Conservation (phyloP, 148 eudicot species). For the Heliosperma pusillum region DNA sequence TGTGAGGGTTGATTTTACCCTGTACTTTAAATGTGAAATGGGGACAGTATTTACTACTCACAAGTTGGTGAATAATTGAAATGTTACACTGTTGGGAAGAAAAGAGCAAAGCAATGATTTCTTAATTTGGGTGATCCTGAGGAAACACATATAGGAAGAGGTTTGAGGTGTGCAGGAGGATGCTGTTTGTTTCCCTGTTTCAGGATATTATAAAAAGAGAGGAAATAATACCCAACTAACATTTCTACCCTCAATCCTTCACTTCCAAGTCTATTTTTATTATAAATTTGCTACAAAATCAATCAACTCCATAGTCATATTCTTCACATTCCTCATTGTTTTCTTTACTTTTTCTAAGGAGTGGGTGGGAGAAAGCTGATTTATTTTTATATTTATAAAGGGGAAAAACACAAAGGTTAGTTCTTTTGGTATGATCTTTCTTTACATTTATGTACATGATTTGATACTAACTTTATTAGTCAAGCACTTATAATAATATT, state of each 20-base stretch:
- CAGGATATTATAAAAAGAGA: neutral
- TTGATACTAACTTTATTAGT: slow-evolving; percentile 27
- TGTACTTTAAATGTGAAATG: neutral
- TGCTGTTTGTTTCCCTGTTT: neutral
- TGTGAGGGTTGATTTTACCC: slow-evolving; percentile 3
- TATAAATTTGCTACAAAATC: slow-evolving; percentile 32
- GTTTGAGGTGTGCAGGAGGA: neutral
- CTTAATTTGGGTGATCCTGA: slow-evolving; percentile 50
- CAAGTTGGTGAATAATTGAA: slow-evolving; percentile 21
- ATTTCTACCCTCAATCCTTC: slow-evolving; percentile 16
- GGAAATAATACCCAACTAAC: no score
- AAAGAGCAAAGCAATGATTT: slow-evolving; percentile 53
- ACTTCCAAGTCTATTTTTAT: slow-evolving; percentile 21
- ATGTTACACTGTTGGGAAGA: slow-evolving; percentile 34
- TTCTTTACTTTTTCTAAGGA: slow-evolving; percentile 21
- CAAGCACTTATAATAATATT: neutral
- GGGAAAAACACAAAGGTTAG: slow-evolving; percentile 30
- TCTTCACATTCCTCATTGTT: slow-evolving; percentile 28
- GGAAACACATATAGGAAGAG: slow-evolving; percentile 34
- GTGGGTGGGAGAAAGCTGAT: slow-evolving; percentile 17
- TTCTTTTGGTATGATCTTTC: slow-evolving; percentile 26
- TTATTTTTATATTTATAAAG: slow-evolving; percentile 10
- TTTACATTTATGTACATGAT: slow-evolving; percentile 28
- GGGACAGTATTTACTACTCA: slow-evolving; percentile 14
- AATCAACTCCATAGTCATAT: slow-evolving; percentile 27